Conservation (phyloP, 106 monocot genomes). For the Posidonia australis region DNA sequence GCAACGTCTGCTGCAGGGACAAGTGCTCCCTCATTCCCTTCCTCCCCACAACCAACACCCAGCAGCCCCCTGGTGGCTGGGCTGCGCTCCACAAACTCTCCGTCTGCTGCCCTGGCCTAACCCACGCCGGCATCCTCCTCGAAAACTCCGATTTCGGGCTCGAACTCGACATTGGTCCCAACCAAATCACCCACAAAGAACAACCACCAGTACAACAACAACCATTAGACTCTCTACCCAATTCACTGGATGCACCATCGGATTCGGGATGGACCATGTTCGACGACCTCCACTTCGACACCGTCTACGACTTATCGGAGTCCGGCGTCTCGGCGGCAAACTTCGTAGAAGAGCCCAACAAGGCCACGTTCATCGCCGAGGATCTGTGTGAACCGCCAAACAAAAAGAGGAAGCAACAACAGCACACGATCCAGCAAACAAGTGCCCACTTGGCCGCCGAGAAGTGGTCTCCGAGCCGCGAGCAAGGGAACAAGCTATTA, state of each 20-base stretch:
- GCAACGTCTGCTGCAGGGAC: constrained; percentile 32
- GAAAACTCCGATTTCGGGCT: constrained; percentile 80
- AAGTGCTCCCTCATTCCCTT: constrained; percentile 36
- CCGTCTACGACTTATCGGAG: constrained; percentile 58
- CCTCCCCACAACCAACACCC: neutral
- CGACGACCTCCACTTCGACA: constrained; percentile 87
- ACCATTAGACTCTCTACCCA: too few relatives aligned
- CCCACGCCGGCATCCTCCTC: constrained; percentile 72
- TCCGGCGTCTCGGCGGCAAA: constrained; percentile 1
- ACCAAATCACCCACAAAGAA: constrained; percentile 2
- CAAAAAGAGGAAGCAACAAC: neutral
- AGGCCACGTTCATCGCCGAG: too few relatives aligned
- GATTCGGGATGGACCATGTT: constrained; percentile 63
- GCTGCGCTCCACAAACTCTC: constrained; percentile 69
- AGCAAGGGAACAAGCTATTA: constrained; percentile 78
- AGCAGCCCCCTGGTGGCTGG: constrained; percentile 34
- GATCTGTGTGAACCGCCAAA: too few relatives aligned
- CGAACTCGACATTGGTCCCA: constrained; percentile 75
- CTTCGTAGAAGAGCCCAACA: too few relatives aligned
- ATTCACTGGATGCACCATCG: neutral
- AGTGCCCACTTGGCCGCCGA: constrained; percentile 43
- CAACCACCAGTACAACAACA: too few relatives aligned
- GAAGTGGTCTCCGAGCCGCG: constrained; percentile 55
- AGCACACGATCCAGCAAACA: neutral
- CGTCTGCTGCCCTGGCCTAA: constrained; percentile 89